A percentile compares a stretch with the other conserved stretches of the same genome.
phyloP scores from a whole-genome alignment of 2,329 filamentous ascomycete species.

The Talaromyces sp. region DNA sequence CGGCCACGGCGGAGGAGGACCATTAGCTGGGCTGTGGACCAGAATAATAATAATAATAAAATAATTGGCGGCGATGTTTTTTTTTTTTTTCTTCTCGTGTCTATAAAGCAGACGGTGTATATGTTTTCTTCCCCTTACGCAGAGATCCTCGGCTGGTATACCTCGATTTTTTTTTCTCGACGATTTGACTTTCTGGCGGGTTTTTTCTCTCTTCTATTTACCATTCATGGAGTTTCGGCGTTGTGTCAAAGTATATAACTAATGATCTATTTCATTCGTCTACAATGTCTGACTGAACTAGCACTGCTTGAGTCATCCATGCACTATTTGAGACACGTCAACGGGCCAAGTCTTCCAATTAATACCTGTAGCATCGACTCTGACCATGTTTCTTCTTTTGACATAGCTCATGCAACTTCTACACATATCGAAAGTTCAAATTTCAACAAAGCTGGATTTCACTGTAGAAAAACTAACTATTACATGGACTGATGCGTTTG shows the following conservation, averaged over 20 bases:
- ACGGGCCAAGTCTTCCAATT: too few species aligned
- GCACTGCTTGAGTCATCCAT: too few species aligned
- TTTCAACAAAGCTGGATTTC: not conserved
- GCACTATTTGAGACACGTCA: not conserved
- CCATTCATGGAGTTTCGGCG: not conserved
- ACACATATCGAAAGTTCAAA: not conserved
- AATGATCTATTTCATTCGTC: not conserved
- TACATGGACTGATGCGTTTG: not conserved
- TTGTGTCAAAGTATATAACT: not conserved
- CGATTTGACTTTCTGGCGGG: not conserved
- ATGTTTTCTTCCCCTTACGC: not conserved
- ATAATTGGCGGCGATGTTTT: not conserved
- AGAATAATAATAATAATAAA: not conserved
- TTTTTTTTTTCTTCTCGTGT: not conserved
- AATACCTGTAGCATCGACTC: too few species aligned
- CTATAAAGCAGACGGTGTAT: not conserved
- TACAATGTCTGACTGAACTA: not conserved
- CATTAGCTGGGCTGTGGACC: not conserved
- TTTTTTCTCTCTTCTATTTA: not conserved
- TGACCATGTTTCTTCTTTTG: not conserved
- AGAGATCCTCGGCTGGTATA: not conserved
- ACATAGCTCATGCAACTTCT: not conserved
- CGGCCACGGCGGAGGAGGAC: conserved; percentile 21
- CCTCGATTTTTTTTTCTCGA: not conserved
- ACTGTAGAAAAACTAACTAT: too few species aligned